Base-by-base conservation (phyloP, 768 basidiomycete species). In the Russula griseocarnosa region DNA sequence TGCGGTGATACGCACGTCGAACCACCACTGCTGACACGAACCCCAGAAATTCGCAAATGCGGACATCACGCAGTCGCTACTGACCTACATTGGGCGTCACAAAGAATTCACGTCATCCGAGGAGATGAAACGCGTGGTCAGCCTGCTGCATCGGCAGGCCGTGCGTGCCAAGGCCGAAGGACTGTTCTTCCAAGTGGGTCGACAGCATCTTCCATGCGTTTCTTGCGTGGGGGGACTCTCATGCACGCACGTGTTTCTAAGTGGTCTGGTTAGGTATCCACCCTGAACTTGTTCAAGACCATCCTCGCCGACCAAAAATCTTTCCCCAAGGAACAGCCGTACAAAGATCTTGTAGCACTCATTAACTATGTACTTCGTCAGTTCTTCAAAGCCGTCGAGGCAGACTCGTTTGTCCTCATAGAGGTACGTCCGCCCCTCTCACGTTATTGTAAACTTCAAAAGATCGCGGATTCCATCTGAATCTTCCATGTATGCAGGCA, bases 121-220 rank as follows among this genome's bases (percentile, higher is more conserved):
- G 70, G 82, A 88, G 72, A 89, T 98, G 86, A 92, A 90, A 73
- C 84, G 94, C 53, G 88, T 93, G 44, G 94, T 98, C 38, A 84
- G 83, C 68, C 77, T 99, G 69, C 81, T 99, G 69, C 92, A 98
- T 73, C 84, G 97, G 16, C 92, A 96, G 67, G 94, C 88, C 51
- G 85, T 99, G 65, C 87, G 83, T 70, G 87, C 88, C 18, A 94
- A 97, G 73, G 92, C 94, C 1, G 97, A 98, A 73, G 96, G 89
- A 0, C 76, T 99, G 10, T 98, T 93, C 75, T 99, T 96, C 83
- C 92, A 95, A 76, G 96, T 94, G 64, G 59, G 82, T 74, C 54
- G 65, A 56, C 44, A 49, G n/a, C 47, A 22, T 44, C 55, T 44
- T n/a, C 14, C 40, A 26, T 26, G 49, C 62, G 18, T 51, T 64